Percentiles rank a stretch among this genome's conserved stretches.
Conservation (phyloP, 1,284 basidiomycete species). For the Ganoderma lucidum region DNA sequence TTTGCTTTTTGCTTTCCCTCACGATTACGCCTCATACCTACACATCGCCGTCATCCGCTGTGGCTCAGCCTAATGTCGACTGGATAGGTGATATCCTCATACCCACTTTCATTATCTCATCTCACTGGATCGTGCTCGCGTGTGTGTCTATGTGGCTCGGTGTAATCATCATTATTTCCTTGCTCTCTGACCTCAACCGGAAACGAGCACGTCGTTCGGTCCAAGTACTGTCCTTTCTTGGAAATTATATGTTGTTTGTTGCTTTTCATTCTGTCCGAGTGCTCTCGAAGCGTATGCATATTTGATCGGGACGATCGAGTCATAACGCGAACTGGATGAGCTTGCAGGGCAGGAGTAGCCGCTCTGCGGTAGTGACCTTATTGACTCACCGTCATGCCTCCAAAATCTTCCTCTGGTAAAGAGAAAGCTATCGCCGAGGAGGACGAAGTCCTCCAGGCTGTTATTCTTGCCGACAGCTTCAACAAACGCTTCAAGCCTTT, state of each 20-base stretch:
- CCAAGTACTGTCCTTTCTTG: slow-evolving; percentile 21
- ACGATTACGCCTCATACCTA: slow-evolving; percentile 41
- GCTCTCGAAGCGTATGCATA: slow-evolving; percentile 3
- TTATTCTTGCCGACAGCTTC: slow-evolving; percentile 95
- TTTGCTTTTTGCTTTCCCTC: slow-evolving; percentile 45
- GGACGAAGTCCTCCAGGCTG: slow-evolving; percentile 88
- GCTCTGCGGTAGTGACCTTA: slow-evolving; percentile 11
- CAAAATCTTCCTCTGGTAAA: slow-evolving; percentile 65
- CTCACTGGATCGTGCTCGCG: slow-evolving; percentile 58
- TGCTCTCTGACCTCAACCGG: slow-evolving; percentile 20
- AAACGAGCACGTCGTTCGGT: slow-evolving; percentile 17
- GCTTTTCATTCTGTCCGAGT: background rate
- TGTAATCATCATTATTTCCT: slow-evolving; percentile 59
- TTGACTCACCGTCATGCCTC: slow-evolving; percentile 55
- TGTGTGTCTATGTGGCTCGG: slow-evolving; percentile 63
- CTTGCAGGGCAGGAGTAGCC: background rate
- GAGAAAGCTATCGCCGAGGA: slow-evolving; percentile 69
- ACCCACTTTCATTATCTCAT: slow-evolving; percentile 59
- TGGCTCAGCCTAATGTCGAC: slow-evolving; percentile 45
- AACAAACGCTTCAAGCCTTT: slow-evolving; percentile 93
- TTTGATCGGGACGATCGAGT: slow-evolving; percentile 35
- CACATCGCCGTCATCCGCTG: slow-evolving; percentile 38
- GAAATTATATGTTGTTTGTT: slow-evolving; percentile 24
- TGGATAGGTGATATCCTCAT: slow-evolving; percentile 47
- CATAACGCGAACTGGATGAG: slow-evolving; percentile 28